Evolutionary conservation across 2,329 filamentous ascomycete genomes (phyloP).

Genomic region (Exutisphaerella laricina): DNA sequence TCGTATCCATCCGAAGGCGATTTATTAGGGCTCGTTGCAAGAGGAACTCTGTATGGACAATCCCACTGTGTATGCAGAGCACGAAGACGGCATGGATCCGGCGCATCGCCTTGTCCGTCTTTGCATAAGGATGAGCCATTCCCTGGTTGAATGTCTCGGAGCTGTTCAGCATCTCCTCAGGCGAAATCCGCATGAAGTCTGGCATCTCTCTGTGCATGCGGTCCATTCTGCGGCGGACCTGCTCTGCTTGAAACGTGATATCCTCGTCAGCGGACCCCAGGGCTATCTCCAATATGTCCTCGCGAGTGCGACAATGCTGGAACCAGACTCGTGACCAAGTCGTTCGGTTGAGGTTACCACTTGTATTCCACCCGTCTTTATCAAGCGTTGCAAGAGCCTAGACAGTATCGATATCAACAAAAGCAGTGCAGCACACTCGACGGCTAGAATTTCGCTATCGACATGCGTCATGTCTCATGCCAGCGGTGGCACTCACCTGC

Average conservation of each 20-base stretch:
- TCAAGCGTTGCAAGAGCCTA: slow-evolving; percentile 41
- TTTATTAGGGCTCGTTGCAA: slow-evolving; percentile 53
- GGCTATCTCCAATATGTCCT: slow-evolving; percentile 56
- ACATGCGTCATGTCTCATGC: no score
- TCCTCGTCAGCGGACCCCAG: slow-evolving; percentile 40
- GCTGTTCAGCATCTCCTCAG: slow-evolving; percentile 26
- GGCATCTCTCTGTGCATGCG: slow-evolving; percentile 36
- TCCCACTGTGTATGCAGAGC: slow-evolving; percentile 31
- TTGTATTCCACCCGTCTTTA: slow-evolving; percentile 48
- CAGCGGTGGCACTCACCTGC: no score
- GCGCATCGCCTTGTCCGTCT: slow-evolving; percentile 16
- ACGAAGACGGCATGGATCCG: slow-evolving; percentile 44
- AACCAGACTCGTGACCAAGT: slow-evolving; percentile 46
- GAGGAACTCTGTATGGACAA: slow-evolving; percentile 55
- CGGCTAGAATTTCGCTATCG: no score
- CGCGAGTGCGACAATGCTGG: slow-evolving; percentile 47
- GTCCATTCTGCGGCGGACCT: slow-evolving; percentile 37
- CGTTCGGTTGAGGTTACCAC: slow-evolving; percentile 39
- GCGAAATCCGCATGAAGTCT: slow-evolving; percentile 27
- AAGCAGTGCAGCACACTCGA: no score
- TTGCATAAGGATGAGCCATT: slow-evolving; percentile 8
- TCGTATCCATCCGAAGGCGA: slow-evolving; percentile 30
- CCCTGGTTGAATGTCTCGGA: slow-evolving; percentile 11
- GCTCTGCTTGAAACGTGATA: slow-evolving; percentile 34
- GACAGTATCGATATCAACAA: no score